Conservation (phyloP, 2,329 filamentous ascomycete species). For the Fusarium begoniae region DNA sequence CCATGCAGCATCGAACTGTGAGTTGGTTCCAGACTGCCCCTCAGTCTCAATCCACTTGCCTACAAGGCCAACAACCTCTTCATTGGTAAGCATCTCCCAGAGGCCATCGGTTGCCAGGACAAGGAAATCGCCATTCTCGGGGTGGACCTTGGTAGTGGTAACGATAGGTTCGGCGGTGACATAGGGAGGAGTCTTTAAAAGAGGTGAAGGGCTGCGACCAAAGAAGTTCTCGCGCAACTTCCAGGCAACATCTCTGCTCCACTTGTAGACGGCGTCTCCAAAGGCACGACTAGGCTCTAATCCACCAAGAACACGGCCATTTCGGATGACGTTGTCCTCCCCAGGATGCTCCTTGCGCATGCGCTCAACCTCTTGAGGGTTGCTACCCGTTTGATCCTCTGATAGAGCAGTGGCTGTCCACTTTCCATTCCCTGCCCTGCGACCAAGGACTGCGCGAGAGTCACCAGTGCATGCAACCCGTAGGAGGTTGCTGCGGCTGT, state of each 20-base stretch:
- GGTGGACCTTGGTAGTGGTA: conserved; percentile 90
- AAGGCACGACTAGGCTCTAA: conserved; percentile 94
- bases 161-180: conserved; percentile 96
- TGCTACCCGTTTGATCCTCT: conserved; percentile 92
- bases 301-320: conserved; percentile 90
- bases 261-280: conserved; percentile 97
- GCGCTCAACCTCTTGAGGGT: conserved; percentile 82
- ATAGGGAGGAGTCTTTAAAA: conserved; percentile 92
- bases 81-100: conserved; percentile 99
- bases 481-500: conserved; percentile 84
- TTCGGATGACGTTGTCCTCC: conserved; percentile 86
- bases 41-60: conserved; percentile 96
- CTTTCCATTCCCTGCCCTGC: conserved; percentile 80
- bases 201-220: conserved; percentile 77
- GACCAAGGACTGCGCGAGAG: conserved; percentile 91
- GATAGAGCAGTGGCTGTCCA: conserved; percentile 93
- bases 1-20: conserved; percentile 78
- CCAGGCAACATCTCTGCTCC: conserved; percentile 85
- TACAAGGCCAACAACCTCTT: conserved; percentile 95
- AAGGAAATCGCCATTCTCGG: conserved; percentile 90
- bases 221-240: conserved; percentile 89
- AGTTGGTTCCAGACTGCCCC: conserved; percentile 57
- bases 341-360: conserved; percentile 88
- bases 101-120: conserved; percentile 96
- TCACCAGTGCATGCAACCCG: conserved; percentile 97